Evolutionary conservation across 495 filamentous ascomycete genomes (phyloP).

Genomic region (Mytilinidion resinicola): DNA sequence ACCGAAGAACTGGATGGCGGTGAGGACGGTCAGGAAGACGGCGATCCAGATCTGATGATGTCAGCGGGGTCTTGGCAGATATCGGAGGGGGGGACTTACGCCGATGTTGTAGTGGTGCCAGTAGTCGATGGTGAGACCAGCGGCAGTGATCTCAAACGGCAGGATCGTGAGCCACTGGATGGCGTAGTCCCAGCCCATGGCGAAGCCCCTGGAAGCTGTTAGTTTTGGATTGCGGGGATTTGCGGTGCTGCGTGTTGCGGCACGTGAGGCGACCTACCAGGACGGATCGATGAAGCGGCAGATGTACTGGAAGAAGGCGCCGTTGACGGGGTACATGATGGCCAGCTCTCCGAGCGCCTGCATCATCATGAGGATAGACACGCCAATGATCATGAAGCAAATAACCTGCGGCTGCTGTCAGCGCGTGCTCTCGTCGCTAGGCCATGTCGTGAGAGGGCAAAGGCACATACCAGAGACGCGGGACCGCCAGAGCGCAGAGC

Average conservation of each 20-base stretch:
- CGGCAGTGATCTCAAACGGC: slow-evolving; percentile 47
- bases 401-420: slow-evolving; percentile 32
- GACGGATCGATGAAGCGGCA: slow-evolving; percentile 53
- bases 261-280: slow-evolving; percentile 31
- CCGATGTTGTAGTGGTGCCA: slow-evolving; percentile 48
- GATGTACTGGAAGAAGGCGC: slow-evolving; percentile 51
- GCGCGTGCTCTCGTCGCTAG: background rate
- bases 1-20: slow-evolving; percentile 43
- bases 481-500: slow-evolving; percentile 29
- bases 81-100: slow-evolving; percentile 18
- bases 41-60: slow-evolving; percentile 37
- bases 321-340: slow-evolving; percentile 63
- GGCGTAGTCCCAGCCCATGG: slow-evolving; percentile 49
- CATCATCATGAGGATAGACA: slow-evolving; percentile 46
- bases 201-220: slow-evolving; percentile 38
- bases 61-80: background rate
- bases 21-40: slow-evolving; percentile 41
- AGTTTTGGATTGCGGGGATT: background rate
- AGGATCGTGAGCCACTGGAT: slow-evolving; percentile 42
- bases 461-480: slow-evolving; percentile 29
- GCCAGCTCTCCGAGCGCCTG: slow-evolving; percentile 66
- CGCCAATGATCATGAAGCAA: slow-evolving; percentile 48
- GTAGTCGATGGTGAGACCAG: slow-evolving; percentile 53
- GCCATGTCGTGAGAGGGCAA: background rate
- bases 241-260: background rate